A percentile compares a stretch with the other conserved stretches of the same genome.
Evolutionary conservation across 2,329 filamentous ascomycete species (phyloP).

Genomic region (Trichoderma sp.): DNA sequence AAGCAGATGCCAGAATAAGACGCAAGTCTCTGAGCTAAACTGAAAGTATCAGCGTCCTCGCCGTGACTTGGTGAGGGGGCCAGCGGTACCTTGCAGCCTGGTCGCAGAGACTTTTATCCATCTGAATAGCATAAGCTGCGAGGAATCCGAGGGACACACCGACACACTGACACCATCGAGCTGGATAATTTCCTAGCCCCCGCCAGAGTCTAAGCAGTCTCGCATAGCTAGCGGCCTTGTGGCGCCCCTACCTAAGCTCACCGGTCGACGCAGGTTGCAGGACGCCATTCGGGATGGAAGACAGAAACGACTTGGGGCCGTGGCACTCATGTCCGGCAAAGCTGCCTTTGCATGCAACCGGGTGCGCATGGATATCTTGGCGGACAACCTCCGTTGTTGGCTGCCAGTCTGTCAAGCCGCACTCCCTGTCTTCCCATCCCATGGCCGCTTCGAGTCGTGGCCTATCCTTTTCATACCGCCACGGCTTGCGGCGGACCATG

Average conservation of each 20-base stretch:
- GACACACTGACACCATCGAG: neutral
- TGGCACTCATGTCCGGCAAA: neutral
- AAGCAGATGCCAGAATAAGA: neutral
- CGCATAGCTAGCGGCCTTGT: slow-evolving; percentile 20
- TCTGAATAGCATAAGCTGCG: neutral
- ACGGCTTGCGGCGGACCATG: neutral
- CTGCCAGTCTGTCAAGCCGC: neutral
- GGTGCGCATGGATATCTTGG: neutral
- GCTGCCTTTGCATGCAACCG: neutral
- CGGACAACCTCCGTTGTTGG: neutral
- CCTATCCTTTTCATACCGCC: neutral
- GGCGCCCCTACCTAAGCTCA: slow-evolving; percentile 24
- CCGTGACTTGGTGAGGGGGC: slow-evolving; percentile 11
- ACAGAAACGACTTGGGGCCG: neutral
- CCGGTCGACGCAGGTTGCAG: slow-evolving; percentile 11
- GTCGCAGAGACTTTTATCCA: neutral
- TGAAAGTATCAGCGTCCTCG: slow-evolving; percentile 5
- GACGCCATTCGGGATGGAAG: neutral
- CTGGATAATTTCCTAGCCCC: slow-evolving; percentile 9
- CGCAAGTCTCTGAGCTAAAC: slow-evolving; percentile 1
- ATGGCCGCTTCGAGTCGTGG: neutral
- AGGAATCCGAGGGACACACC: neutral
- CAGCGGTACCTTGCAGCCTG: slow-evolving; percentile 18
- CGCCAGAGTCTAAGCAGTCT: neutral
- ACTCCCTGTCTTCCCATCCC: neutral